phyloP scores from a whole-genome alignment of 306 rosid species.

The Acacia crassicarpa region DNA sequence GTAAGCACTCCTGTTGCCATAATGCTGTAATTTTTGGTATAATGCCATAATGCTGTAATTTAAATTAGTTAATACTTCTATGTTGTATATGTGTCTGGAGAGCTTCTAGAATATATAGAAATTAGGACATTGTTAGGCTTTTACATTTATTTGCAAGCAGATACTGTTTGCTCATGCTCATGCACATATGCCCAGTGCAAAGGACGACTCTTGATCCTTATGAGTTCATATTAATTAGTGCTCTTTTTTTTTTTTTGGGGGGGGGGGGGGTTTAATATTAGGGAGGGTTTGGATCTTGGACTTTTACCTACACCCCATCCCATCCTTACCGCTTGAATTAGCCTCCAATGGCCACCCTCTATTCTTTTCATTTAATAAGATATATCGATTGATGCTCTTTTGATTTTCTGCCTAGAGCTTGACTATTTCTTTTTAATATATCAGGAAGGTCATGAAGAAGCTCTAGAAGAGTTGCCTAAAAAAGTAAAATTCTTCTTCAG shows the following conservation, averaged over 20 bases:
- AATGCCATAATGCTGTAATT: conserved; percentile 24
- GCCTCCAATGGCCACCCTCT: neutral
- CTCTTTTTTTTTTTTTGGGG: neutral
- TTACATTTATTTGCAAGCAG: conserved; percentile 22
- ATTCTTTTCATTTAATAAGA: neutral
- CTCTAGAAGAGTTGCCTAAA: conserved; percentile 91
- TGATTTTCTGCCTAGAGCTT: conserved; percentile 25
- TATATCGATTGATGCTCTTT: conserved; percentile 18
- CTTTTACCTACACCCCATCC: neutral
- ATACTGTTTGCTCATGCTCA: neutral
- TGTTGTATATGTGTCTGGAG: conserved; percentile 8
- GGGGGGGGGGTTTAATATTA: neutral
- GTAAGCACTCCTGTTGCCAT: conserved; percentile 57
- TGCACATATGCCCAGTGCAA: neutral
- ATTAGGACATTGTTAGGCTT: conserved; percentile 9
- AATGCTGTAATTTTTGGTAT: conserved; percentile 22
- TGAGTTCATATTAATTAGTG: conserved; percentile 13
- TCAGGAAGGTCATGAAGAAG: conserved; percentile 99
- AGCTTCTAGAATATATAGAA: conserved; percentile 17
- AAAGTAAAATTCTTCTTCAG: conserved; percentile 89
- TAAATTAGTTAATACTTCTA: conserved; percentile 16
- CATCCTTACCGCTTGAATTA: neutral
- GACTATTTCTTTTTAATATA: conserved; percentile 34
- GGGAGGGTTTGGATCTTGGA: neutral
- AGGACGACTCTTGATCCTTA: neutral